Percentiles rank a stretch among this genome's conserved stretches.
phyloP scores from a whole-genome alignment of 805 yeast genomes.

The Saccharomycopsis olivae region DNA sequence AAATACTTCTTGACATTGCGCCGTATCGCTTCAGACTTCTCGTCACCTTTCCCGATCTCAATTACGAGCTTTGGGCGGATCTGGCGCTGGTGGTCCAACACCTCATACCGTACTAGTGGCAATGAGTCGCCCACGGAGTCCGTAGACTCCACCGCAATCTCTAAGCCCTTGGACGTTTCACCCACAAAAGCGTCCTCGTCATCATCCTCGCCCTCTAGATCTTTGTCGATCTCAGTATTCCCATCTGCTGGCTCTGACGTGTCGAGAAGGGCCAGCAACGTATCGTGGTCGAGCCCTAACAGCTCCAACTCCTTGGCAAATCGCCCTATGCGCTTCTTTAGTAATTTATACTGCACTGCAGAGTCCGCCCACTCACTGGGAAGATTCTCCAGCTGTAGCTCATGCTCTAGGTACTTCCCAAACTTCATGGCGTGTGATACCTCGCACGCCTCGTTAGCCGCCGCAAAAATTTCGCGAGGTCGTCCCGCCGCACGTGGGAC shows the following conservation, averaged over 20 bases:
- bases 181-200: neutral
- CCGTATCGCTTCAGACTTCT: conserved; percentile 1
- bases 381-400: conserved; percentile 45
- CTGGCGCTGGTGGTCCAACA: conserved; percentile 7
- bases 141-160: neutral
- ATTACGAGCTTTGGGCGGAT: conserved; percentile 11
- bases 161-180: no score
- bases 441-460: no score
- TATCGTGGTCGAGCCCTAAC: conserved; percentile 46
- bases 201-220: neutral
- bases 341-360: conserved; percentile 62
- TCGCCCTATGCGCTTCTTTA: conserved; percentile 55
- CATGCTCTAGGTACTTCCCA: conserved; percentile 59
- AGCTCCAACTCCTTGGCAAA: conserved; percentile 53
- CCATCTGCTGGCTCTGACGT: conserved; percentile 7
- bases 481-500: no score
- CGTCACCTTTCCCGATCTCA: conserved; percentile 1
- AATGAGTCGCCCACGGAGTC: neutral
- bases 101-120: neutral
- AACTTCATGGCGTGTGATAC: no score
- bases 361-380: conserved; percentile 60
- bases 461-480: no score
- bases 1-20: neutral
- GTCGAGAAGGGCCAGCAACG: conserved; percentile 16
- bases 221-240: neutral